phyloP scores from a whole-genome alignment of 23 red algal genomes.

The Agarophyton chilense region DNA sequence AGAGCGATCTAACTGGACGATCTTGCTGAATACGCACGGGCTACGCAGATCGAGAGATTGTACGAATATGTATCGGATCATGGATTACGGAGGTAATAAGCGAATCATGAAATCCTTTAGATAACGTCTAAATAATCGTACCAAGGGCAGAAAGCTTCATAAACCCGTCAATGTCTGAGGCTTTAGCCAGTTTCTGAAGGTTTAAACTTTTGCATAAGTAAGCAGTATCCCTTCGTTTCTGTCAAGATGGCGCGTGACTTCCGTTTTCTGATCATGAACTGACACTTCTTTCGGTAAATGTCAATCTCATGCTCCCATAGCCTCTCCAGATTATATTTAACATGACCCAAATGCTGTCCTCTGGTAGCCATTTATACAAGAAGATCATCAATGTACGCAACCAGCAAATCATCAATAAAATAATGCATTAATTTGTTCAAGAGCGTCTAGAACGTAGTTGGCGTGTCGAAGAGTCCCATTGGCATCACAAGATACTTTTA shows the following conservation, averaged over 20 bases:
- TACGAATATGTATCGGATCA: too few relatives aligned
- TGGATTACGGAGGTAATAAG: too few relatives aligned
- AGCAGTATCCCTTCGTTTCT: background rate
- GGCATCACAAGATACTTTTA: background rate
- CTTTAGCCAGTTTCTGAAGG: background rate
- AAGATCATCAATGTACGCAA: conserved; percentile 13
- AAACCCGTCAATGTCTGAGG: background rate
- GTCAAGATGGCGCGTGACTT: background rate
- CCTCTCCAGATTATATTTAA: background rate
- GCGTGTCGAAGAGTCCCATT: conserved; percentile 11
- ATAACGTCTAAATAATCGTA: background rate
- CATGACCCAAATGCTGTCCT: background rate
- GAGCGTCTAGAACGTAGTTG: background rate
- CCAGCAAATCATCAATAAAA: background rate
- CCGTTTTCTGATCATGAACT: background rate
- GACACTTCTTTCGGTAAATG: background rate
- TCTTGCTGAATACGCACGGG: too few relatives aligned
- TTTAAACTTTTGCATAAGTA: background rate
- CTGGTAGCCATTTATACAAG: conserved; percentile 4
- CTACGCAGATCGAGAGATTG: too few relatives aligned
- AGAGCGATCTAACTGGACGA: too few relatives aligned
- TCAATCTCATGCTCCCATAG: conserved; percentile 4
- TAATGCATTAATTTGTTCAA: background rate
- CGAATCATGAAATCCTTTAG: background rate
- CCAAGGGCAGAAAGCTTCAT: background rate